Base-by-base conservation (phyloP, 805 yeast species). In the Ogataea methanolica region DNA sequence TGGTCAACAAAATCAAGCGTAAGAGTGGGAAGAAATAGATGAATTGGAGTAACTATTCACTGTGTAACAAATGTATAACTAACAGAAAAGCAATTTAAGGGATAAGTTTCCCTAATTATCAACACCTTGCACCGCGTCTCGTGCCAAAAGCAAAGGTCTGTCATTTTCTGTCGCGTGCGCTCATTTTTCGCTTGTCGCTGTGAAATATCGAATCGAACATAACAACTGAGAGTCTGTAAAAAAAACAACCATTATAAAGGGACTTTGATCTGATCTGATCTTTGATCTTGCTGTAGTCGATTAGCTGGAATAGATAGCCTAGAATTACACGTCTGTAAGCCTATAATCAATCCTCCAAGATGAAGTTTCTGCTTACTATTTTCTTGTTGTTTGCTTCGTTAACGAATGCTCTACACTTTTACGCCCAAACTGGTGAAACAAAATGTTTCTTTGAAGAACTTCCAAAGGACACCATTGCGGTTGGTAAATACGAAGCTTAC, bases 381-480 rank as follows among this genome's bases (percentile, higher is more conserved):
- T 47, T 49, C 11, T 33, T 55, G 33, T 51, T 55, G 41, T 49
- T 49, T 35, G 50, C 54, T 19, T 41, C 54, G 14, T 46, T 51
- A 33, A 55, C 57, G 26, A 56, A 60, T 42, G 88, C 81, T 0
- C 71, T 91, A 49, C 96, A 94, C 66, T 82, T 89, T 65, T 91
- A 89, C 65, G 71, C 88, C 45, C 79, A 79, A 12, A 84, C 91
- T 1, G 90, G 84, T 33, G 85, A 85, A 54, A 76, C 81, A 39
- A 80, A 81, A 56, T 94, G 98, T 68, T 92, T 92, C 65, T 85
- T 70, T 59, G 94, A 91, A 62, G 95, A 86, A 51, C 72, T 92
- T 50, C 82, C 88, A 16, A 73, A 76, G 53, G 86, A 83, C 56
- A 80, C 95, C n/a, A 75, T 92, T 48, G 85, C 91, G 21, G 86